These are phyloP conservation scores for Trametes maxima DNA, from an alignment of 768 basidiomycete genomes.

Conservation along the genomic window DNA sequence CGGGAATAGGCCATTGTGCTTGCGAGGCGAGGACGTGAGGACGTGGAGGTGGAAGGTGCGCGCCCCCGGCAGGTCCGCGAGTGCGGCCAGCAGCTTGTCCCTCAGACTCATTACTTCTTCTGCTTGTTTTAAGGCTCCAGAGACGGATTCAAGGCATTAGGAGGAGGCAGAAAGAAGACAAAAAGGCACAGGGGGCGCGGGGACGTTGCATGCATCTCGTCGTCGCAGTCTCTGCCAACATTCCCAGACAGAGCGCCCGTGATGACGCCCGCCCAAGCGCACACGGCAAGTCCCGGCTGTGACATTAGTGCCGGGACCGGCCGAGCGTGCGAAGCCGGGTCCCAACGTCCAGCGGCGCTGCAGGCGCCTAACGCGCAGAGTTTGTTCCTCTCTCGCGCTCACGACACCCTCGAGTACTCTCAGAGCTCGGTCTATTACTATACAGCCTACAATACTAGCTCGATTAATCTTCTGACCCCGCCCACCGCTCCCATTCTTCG, in stretches of 20 bases:
- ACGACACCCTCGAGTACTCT: too few species aligned
- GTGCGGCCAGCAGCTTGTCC: constrained; percentile 60
- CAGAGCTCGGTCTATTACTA: too few species aligned
- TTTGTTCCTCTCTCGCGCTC: too few species aligned
- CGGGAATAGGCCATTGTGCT: constrained; percentile 70
- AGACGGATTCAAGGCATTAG: not conserved
- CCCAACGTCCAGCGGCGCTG: too few species aligned
- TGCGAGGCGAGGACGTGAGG: constrained; percentile 68
- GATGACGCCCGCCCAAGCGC: constrained; percentile 10
- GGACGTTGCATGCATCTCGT: not conserved
- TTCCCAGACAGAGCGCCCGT: constrained; percentile 11
- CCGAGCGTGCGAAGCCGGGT: too few species aligned
- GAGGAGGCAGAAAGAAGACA: not conserved
- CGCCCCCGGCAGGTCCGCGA: constrained; percentile 60
- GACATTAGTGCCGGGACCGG: too few species aligned
- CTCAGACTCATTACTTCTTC: constrained; percentile 49
- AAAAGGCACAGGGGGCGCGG: not conserved
- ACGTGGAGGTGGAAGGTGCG: constrained; percentile 77
- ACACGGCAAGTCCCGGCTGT: constrained; percentile 11
- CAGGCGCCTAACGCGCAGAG: too few species aligned
- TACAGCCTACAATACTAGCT: too few species aligned
- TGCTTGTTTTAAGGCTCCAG: not conserved
- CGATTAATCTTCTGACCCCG: too few species aligned
- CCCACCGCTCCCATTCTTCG: too few species aligned
- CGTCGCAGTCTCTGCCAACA: constrained; percentile 14